Percentiles rank a stretch among this genome's conserved stretches.
Conservation (phyloP, 1,284 basidiomycete genomes). For the Ceratobasidium sp. region DNA sequence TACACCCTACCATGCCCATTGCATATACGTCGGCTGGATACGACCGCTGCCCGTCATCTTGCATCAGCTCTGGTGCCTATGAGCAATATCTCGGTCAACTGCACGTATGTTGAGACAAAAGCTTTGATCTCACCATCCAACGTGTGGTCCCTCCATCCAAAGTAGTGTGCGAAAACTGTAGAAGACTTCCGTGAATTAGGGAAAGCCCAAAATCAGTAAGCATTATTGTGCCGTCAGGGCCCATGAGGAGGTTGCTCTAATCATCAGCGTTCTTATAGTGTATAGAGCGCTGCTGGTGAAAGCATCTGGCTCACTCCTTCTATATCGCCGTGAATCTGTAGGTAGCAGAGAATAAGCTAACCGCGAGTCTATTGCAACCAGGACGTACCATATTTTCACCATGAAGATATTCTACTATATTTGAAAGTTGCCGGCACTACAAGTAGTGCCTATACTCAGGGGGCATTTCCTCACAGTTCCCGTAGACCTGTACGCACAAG, state of each 20-base stretch:
- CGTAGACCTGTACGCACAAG: neutral
- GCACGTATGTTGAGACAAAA: neutral
- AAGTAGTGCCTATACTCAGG: too few relatives aligned
- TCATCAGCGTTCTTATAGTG: neutral
- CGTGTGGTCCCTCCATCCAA: neutral
- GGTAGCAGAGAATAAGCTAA: neutral
- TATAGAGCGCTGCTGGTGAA: too few relatives aligned
- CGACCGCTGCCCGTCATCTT: neutral
- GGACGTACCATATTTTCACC: neutral
- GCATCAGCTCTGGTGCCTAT: neutral
- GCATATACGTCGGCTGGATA: neutral
- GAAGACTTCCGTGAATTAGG: neutral
- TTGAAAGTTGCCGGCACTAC: too few relatives aligned
- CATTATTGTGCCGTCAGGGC: neutral
- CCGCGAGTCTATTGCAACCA: neutral
- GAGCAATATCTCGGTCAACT: too few relatives aligned
- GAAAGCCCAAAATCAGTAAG: slow-evolving; percentile 2
- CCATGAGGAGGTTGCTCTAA: slow-evolving; percentile 1
- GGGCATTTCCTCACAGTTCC: too few relatives aligned
- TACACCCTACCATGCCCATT: neutral
- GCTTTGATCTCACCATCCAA: neutral
- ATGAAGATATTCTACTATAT: too few relatives aligned
- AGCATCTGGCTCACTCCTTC: neutral
- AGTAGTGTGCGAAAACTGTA: neutral
- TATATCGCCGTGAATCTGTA: slow-evolving; percentile 11